Evolutionary conservation across 2,329 filamentous ascomycete genomes (phyloP), one percentile per base, ranked within the genome.

Genomic region (Paraphaeosphaeria minitans): DNA sequence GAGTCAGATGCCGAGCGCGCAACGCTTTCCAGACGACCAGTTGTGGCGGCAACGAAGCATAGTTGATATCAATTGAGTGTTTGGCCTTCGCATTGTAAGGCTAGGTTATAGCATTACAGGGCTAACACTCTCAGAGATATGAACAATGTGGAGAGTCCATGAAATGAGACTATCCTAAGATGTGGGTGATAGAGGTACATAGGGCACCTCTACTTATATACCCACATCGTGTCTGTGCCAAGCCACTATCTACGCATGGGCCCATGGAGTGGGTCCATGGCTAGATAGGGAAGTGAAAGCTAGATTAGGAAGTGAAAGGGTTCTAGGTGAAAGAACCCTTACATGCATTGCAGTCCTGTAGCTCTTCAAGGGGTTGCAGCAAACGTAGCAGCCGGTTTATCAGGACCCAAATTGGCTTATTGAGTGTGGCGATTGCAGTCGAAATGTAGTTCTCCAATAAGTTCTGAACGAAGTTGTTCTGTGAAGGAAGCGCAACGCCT

Each of bases 391-490:
- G 55, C 0, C 85, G 77, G 43, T 85, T 87, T 0, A 89, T 57
- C 0, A 87, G 65, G 0, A 85, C 71, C 82, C 85, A 86, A 1
- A 84, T 77, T 0, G 86, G 85, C 37, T 89, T 86, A 0, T 87
- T 75, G 0, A 87, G 53, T 0, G 85, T 87, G 0, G 84, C 82
- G 3, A 87, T 73, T 0, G 79, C 75, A 0, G 84, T 87, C 0
- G 85, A 85, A 0, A 87, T 69, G 50, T 86, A 87, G 47, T 80
- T 81, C 46, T 79, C 73, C 0, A 82, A 19, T 0, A 82, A 47
- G 35, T 82, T 77, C 14, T 74, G 72, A 0, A 80, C 66, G 29
- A 82, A 63, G 0, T 63, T 66, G n/a, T 69, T 75, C 0, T 65
- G 47, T 0, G 77, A 78, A 0, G 78, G 77, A 2, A 78, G 53